phyloP scores from a whole-genome alignment of 2,329 filamentous ascomycete species.

The Xylaria sp. region DNA sequence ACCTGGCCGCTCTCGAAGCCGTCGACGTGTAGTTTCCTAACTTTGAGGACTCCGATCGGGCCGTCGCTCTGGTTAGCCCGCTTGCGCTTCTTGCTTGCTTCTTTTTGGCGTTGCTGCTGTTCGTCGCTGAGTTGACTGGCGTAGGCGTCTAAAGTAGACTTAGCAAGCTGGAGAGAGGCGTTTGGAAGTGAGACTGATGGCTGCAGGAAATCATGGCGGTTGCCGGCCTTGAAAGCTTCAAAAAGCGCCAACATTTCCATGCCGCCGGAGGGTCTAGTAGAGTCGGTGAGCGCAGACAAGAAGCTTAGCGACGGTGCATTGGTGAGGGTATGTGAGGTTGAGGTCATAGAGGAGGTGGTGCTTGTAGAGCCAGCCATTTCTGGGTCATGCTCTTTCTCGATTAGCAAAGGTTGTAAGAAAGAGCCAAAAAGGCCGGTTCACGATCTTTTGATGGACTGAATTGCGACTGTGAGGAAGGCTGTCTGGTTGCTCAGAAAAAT shows the following conservation, averaged over 20 bases:
- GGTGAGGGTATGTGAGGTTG: conserved; percentile 72
- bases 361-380: conserved; percentile 55
- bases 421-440: conserved; percentile 7
- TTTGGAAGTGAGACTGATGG: conserved; percentile 74
- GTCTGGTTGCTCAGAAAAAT: conserved; percentile 6
- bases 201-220: conserved; percentile 80
- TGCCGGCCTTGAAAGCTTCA: conserved; percentile 65
- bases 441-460: conserved; percentile 23
- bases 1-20: conserved; percentile 91
- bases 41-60: conserved; percentile 69
- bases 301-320: conserved; percentile 59
- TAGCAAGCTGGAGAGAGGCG: conserved; percentile 79
- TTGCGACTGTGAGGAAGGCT: conserved; percentile 14
- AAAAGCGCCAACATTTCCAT: conserved; percentile 63
- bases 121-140: conserved; percentile 78
- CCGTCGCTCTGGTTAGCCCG: conserved; percentile 61
- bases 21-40: conserved; percentile 85
- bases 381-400: conserved; percentile 12
- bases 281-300: conserved; percentile 52
- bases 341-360: conserved; percentile 70
- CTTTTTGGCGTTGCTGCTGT: conserved; percentile 75
- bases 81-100: conserved; percentile 81
- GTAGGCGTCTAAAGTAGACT: conserved; percentile 81
- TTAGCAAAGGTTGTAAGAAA: conserved; percentile 1
- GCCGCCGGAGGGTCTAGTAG: conserved; percentile 48